Evolutionary conservation across 257 asterid species (phyloP).

Genomic region (Striga asiatica): DNA sequence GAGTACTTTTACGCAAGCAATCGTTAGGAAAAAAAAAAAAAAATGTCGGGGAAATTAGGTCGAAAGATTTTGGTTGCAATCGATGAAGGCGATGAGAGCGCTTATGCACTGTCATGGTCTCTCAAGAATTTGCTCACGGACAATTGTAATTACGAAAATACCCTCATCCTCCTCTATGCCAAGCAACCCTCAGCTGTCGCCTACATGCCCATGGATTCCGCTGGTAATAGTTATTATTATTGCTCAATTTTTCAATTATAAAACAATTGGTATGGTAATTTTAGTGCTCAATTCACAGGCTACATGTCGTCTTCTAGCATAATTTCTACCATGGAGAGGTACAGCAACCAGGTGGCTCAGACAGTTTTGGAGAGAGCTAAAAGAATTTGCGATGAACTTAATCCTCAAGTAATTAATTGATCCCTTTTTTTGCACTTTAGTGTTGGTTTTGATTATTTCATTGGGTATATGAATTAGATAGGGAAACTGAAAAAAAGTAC

Average conservation of each 20-base stretch:
- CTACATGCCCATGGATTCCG: conserved; percentile 39
- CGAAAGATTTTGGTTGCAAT: conserved; percentile 57
- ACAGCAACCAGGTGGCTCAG: conserved; percentile 34
- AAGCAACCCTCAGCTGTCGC: conserved; percentile 24
- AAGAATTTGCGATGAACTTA: conserved; percentile 24
- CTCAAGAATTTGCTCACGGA: conserved; percentile 26
- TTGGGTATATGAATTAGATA: not conserved
- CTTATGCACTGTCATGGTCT: conserved; percentile 64
- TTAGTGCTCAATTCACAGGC: conserved; percentile 21
- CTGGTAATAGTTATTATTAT: conserved; percentile 26
- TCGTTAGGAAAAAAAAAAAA: no score
- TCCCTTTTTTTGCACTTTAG: not conserved
- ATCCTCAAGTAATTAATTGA: conserved; percentile 13
- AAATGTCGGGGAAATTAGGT: conserved; percentile 22
- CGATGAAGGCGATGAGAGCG: conserved; percentile 66
- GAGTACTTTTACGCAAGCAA: no score
- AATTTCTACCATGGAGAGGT: conserved; percentile 38
- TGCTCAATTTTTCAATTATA: no score
- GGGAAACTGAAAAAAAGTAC: no score
- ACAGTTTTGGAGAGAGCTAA: conserved; percentile 38
- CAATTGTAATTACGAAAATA: conserved; percentile 26
- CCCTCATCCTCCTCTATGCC: conserved; percentile 45
- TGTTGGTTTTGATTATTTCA: not conserved
- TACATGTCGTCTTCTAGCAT: conserved; percentile 37
- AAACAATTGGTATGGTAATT: not conserved